Evolutionary conservation across 768 basidiomycete genomes (phyloP), one percentile per base, ranked within the genome.

Genomic region (Suillus discolor): DNA sequence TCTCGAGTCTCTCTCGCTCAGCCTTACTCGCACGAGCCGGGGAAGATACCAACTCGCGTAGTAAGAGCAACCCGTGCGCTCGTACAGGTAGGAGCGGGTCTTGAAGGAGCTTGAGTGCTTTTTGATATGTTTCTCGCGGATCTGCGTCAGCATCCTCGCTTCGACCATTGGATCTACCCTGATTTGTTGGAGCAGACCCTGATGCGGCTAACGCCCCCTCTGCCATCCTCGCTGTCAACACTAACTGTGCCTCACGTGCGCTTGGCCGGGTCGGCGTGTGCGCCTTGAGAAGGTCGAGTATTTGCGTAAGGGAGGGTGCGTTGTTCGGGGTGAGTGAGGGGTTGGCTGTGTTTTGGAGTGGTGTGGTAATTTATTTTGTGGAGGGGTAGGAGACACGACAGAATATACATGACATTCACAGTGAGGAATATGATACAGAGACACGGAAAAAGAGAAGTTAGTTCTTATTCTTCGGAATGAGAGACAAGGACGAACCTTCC

Each of bases 31-130:
- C 31, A 41, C 42, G 69, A 62, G 67, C 71, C 72, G 66, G 67
- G 70, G 73, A 69, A 28, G 83, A 80, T 23, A 96, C 88, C 31
- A 98, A 85, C 66, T 93, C 85, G 57, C 91, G 88, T 25, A 99
- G 83, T 28, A 96, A 82, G 44, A 94, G 80, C 3, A 98, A 81
- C 7, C 97, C 97, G 73, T 98, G 96, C 0, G 94, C 97, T 57
- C 96, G 90, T 47, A 99, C 96, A 25, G 97, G 96, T 12, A 98
- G 83, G 42, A 97, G 87, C 1, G 94, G 91, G 75, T 99, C 97
- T 76, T 96, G 92, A 13, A 98, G 80, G 31, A 96, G 85, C 68
- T 89, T 91, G 20, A 98, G 81, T 3, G 96, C 94, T 70, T 91
- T 90, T 71, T 94, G 94, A 75, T 97, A 99, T 8, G 81, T 85